Base-by-base conservation (phyloP, 441 rosid genomes). In the Gossypium davidsonii region DNA sequence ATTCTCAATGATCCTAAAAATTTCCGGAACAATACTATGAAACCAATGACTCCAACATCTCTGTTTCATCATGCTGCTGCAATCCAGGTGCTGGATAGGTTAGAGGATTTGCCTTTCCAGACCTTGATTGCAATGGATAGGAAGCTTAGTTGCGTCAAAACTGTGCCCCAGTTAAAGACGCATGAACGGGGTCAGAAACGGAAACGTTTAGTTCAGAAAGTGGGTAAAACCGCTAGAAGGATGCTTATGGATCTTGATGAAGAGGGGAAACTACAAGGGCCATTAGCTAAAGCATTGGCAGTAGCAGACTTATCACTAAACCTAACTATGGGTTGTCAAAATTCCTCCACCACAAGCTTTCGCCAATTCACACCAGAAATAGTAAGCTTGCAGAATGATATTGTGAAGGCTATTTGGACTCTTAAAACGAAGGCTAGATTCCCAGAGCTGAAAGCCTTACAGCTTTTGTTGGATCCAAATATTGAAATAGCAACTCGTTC, bases 221-320 rank as follows among this genome's bases (percentile, higher is more conserved):
- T 94, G 71, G 82, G 83, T 79, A 79, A 55, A 61, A 76, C 52
- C 21, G 77, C 86, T 39, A 69, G 75, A 76, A 73, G 71, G 63
- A 85, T 94, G 96, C 94, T 94, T 76, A 81, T 85, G 44, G 84
- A 87, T 72, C 85, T 82, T 79, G 77, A 76, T 72, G 51, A 67
- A 69, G 76, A 70, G 56, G 84, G 79, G 18, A 83, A 76, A 76
- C 77, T 89, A 9, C 92, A 26, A 64, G 84, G 84, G 78, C 89
- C 83, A 18, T 82, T 94, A 77, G 89, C 89, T 69, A 91, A 89
- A 81, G 91, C 97, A 42, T 80, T 94, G 83, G 84, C 85, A 18
- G 69, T 89, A 68, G 94, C 89, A 26, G 85, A 81, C 56, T 86
- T 92, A 76, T 87, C 92, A 70, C 73, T 78, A 74, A 86, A 79